Conservation (phyloP, 1,284 basidiomycete species). For the Schizopora paradoxa region DNA sequence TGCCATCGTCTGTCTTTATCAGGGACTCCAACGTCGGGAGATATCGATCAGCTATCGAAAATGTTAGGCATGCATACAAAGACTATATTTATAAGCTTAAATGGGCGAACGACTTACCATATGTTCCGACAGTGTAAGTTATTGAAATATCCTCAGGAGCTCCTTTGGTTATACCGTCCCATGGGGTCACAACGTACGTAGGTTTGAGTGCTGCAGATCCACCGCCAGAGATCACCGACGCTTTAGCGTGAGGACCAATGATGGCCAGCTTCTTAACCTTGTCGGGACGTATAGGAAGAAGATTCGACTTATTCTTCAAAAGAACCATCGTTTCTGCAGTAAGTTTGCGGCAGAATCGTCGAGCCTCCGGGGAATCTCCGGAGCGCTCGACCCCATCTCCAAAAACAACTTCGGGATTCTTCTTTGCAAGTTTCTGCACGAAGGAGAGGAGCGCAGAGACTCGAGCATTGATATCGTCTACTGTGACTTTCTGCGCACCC, state of each 20-base stretch:
- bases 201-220: slow-evolving; percentile 44
- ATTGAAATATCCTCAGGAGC: slow-evolving; percentile 43
- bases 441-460: slow-evolving; percentile 50
- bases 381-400: slow-evolving; percentile 60
- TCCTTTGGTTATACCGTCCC: slow-evolving; percentile 47
- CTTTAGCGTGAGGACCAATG: slow-evolving; percentile 43
- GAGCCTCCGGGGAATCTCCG: slow-evolving; percentile 48
- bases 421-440: slow-evolving; percentile 52
- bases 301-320: slow-evolving; percentile 55
- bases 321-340: slow-evolving; percentile 65
- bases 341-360: slow-evolving; percentile 51
- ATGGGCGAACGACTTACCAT: slow-evolving; percentile 37
- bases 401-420: slow-evolving; percentile 57
- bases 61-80: slow-evolving; percentile 3
- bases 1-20: slow-evolving; percentile 42
- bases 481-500: slow-evolving; percentile 50
- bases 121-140: slow-evolving; percentile 52
- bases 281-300: slow-evolving; percentile 37
- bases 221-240: slow-evolving; percentile 43
- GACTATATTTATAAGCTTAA: slow-evolving; percentile 2
- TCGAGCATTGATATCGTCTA: slow-evolving; percentile 49
- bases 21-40: slow-evolving; percentile 54
- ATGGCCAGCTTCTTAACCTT: slow-evolving; percentile 36
- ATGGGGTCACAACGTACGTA: slow-evolving; percentile 47
- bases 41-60: slow-evolving; percentile 51